Base-by-base conservation (phyloP, 192 early-diverging fungal species). In the Backusella tarrabulga region DNA sequence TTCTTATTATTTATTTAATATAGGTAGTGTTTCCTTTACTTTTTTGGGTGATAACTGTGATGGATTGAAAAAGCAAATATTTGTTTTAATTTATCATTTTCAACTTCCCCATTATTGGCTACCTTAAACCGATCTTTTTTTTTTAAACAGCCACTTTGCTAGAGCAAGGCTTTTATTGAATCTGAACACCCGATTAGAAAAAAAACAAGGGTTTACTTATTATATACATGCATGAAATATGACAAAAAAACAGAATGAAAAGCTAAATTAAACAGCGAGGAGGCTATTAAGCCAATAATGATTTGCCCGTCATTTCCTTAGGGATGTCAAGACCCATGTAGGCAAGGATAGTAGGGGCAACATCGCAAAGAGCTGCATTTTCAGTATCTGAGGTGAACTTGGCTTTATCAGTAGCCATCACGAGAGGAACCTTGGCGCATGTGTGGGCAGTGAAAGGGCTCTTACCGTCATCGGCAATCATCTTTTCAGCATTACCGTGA, bases 401-500 rank as follows among this genome's bases (percentile, higher is more conserved):
- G 71, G 80, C 77, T 2, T 84, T 83, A 66, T 87, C 80, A 63
- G 87, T 83, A 44, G 87, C 89, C 94, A 98, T 96, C 56, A 97
- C 86, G 79, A 99, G 96, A 42, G 98, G 98, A 71, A 99, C 98
- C 71, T 86, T 84, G 29, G 86, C 82, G 67, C 91, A 93, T 36
- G 97, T 99, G 86, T 99, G 98, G 52, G 97, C 97, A 23, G 98
- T 99, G 83, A 97, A 96, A 42, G 98, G 97, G 60, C 92, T 90
- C 32, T 81, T 86, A 63, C 88, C 88, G 75, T 97, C 95, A 71
- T 91, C 93, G 6, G 90, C 87, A 52, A 97, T 63, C 97, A 99
- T 98, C 90, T 99, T 95, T 80, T 99, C 98, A 34, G 97, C 97
- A 81, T 99, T 99, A 40, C 98, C 98, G 83, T 99, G 98, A 85